Conservation (phyloP, 1,284 basidiomycete species). For the Ceratorhiza oryzae-sativae region DNA sequence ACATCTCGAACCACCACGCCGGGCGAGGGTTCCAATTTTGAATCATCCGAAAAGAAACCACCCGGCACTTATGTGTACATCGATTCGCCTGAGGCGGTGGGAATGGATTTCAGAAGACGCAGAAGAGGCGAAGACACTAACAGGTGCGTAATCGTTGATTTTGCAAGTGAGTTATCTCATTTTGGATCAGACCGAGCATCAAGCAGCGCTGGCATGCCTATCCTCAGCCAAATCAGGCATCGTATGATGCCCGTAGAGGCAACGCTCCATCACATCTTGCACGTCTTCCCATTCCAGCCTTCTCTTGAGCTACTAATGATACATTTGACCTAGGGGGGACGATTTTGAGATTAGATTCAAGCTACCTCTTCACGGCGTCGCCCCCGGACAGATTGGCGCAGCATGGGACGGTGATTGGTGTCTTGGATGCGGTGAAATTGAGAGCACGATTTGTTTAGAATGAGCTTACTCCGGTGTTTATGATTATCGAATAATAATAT, state of each 20-base stretch:
- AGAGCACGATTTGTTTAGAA: constrained; percentile 36
- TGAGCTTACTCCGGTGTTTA: background rate
- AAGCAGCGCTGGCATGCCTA: constrained; percentile 56
- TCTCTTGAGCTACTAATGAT: constrained; percentile 40
- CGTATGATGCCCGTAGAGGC: constrained; percentile 59
- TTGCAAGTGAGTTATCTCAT: constrained; percentile 46
- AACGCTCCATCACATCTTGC: constrained; percentile 58
- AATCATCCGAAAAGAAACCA: constrained; percentile 59
- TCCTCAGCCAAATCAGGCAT: constrained; percentile 74
- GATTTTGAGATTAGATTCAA: constrained; percentile 60
- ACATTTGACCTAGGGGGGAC: constrained; percentile 37
- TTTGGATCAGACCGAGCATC: constrained; percentile 57
- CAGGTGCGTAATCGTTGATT: background rate
- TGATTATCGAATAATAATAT: no score
- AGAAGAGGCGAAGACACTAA: background rate
- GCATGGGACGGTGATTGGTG: constrained; percentile 81
- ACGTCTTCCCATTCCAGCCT: constrained; percentile 45
- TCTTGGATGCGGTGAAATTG: constrained; percentile 81
- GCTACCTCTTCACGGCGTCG: constrained; percentile 71
- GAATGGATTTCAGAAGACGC: constrained; percentile 76
- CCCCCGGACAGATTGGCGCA: constrained; percentile 80
- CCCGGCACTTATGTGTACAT: constrained; percentile 63
- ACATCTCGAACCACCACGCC: background rate
- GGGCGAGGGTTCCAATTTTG: constrained; percentile 2
- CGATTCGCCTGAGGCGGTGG: constrained; percentile 62